Percentiles rank a stretch among this genome's conserved stretches.
These are phyloP conservation scores for Ceratobasidium sp. DNA, from an alignment of 1,284 basidiomycete species.

Conservation along the genomic window DNA sequence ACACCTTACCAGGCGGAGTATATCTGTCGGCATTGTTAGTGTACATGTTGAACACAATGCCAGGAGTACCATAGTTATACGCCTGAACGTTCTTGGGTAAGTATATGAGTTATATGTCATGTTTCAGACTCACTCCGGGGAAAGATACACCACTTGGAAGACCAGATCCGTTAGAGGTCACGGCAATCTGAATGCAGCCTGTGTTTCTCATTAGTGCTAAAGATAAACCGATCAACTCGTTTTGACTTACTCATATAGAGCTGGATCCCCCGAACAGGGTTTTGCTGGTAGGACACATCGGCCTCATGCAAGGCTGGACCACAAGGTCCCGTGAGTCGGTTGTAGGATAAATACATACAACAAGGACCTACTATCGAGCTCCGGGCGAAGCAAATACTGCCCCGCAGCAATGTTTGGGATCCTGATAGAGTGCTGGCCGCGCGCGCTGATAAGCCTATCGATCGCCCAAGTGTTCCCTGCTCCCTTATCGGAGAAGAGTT, in stretches of 20 bases:
- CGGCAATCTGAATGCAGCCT: slow-evolving; percentile 38
- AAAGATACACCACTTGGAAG: slow-evolving; percentile 37
- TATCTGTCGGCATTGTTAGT: slow-evolving; percentile 8
- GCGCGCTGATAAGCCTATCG: slow-evolving; percentile 43
- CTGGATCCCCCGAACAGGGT: slow-evolving; percentile 21
- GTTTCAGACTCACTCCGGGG: slow-evolving; percentile 22
- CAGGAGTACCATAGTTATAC: slow-evolving; percentile 20
- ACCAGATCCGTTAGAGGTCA: slow-evolving; percentile 16
- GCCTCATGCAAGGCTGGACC: slow-evolving; percentile 24
- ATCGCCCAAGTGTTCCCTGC: slow-evolving; percentile 26
- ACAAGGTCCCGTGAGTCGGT: neutral
- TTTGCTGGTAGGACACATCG: slow-evolving; percentile 4
- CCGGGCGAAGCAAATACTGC: slow-evolving; percentile 46
- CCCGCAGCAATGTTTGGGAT: slow-evolving; percentile 45
- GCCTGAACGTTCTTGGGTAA: neutral
- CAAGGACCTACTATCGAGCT: slow-evolving; percentile 37
- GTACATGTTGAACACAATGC: slow-evolving; percentile 33
- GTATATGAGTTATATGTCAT: neutral
- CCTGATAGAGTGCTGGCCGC: slow-evolving; percentile 46
- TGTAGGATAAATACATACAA: too few relatives aligned
- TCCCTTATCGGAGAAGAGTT: slow-evolving; percentile 28
- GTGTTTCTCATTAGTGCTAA: neutral
- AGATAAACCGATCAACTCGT: neutral
- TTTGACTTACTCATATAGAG: slow-evolving; percentile 34
- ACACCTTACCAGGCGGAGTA: slow-evolving; percentile 14